Conservation (phyloP, 805 yeast genomes). For the Sugiyamaella smithiae region DNA sequence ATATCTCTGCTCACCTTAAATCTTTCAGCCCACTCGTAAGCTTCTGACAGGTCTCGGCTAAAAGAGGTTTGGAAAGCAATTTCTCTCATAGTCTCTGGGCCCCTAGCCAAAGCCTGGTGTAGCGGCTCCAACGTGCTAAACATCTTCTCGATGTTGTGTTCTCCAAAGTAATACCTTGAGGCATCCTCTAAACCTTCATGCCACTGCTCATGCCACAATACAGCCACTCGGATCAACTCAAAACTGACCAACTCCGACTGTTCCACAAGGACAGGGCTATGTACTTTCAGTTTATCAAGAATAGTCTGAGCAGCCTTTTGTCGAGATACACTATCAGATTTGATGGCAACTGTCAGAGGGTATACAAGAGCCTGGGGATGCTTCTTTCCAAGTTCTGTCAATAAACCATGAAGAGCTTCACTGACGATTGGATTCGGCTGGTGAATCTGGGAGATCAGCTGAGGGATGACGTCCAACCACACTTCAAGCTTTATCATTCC, state of each 20-base stretch:
- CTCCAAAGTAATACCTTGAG: conserved; percentile 87
- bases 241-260: conserved; percentile 94
- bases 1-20: conserved; percentile 82
- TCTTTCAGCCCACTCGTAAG: conserved; percentile 88
- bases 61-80: conserved; percentile 89
- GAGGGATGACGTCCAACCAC: conserved; percentile 96
- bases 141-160: conserved; percentile 93
- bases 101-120: conserved; percentile 73
- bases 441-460: conserved; percentile 91
- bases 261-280: conserved; percentile 78
- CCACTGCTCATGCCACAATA: conserved; percentile 97
- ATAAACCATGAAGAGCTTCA: conserved; percentile 69
- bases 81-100: conserved; percentile 91
- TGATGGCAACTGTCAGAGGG: conserved; percentile 93
- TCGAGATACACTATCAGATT: conserved; percentile 85
- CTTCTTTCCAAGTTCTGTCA: conserved; percentile 86
- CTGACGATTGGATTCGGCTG: conserved; percentile 88
- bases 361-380: conserved; percentile 97
- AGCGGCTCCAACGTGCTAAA: conserved; percentile 85
- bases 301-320: conserved; percentile 90
- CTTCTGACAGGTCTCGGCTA: conserved; percentile 89
- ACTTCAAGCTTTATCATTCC: conserved; percentile 84
- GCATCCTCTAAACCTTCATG: conserved; percentile 97
- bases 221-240: conserved; percentile 91
- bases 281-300: conserved; percentile 87